Conservation (phyloP, 2,329 filamentous ascomycete genomes). For the Aureobasidium sp. region DNA sequence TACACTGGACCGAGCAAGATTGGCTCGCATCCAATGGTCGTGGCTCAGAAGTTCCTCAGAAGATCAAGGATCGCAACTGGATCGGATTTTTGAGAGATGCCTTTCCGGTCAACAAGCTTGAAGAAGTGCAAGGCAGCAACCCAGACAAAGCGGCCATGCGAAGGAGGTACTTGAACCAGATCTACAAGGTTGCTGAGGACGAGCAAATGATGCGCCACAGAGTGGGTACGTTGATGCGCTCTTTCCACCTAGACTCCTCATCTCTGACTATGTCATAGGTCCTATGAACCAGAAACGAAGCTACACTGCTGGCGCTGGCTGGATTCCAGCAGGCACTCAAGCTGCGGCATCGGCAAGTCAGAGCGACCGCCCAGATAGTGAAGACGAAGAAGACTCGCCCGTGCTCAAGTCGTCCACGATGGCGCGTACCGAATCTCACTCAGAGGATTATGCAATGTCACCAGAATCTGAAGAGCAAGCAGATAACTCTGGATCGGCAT, state of each 20-base stretch:
- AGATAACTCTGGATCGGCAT: background rate
- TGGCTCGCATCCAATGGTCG: constrained; percentile 10
- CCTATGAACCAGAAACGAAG: background rate
- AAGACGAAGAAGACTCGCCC: constrained; percentile 4
- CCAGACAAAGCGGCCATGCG: constrained; percentile 10
- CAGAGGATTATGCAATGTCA: background rate
- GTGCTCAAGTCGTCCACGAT: background rate
- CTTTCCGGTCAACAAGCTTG: constrained; percentile 10
- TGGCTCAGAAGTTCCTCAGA: constrained; percentile 8
- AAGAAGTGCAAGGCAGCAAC: constrained; percentile 5
- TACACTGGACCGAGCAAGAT: constrained; percentile 13
- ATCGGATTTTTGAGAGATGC: constrained; percentile 12
- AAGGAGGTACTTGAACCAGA: constrained; percentile 5
- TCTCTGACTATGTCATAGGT: background rate
- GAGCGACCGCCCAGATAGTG: background rate
- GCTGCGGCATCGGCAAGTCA: background rate
- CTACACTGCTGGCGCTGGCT: constrained; percentile 4
- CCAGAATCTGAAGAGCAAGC: background rate
- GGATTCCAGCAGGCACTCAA: background rate
- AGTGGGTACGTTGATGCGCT: background rate
- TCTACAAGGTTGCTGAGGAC: constrained; percentile 10
- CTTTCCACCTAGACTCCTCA: background rate
- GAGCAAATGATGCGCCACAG: constrained; percentile 8
- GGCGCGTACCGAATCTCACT: background rate
- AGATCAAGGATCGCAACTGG: constrained; percentile 7